Evolutionary conservation across 2,329 filamentous ascomycete species (phyloP).

Genomic region (Phoma herbarum): DNA sequence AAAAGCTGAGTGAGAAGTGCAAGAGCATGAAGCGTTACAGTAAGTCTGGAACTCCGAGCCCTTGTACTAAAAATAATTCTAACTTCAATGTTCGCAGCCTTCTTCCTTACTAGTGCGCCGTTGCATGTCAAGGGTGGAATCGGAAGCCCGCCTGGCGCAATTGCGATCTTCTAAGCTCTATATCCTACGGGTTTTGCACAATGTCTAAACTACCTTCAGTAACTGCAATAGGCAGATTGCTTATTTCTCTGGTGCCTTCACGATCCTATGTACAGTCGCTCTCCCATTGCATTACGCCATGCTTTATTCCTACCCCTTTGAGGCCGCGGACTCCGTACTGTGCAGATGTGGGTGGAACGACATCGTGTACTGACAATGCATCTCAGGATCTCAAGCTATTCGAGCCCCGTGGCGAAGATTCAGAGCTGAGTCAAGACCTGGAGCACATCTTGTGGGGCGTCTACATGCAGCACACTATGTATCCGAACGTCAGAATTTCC

Average conservation of each 20-base stretch:
- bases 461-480: too few species aligned
- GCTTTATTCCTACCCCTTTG: not conserved
- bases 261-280: not conserved
- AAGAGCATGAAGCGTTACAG: constrained; percentile 63
- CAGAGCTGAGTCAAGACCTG: too few species aligned
- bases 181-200: not conserved
- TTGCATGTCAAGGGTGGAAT: constrained; percentile 63
- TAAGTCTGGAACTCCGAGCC: not conserved
- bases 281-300: not conserved
- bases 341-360: not conserved
- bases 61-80: not conserved
- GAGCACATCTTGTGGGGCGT: too few species aligned
- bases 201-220: not conserved
- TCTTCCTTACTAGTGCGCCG: constrained; percentile 68
- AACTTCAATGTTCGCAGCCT: constrained; percentile 43
- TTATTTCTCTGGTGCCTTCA: not conserved
- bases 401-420: too few species aligned
- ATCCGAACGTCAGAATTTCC: too few species aligned
- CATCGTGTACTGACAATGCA: not conserved
- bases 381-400: not conserved
- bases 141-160: constrained; percentile 48
- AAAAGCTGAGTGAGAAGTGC: constrained; percentile 62
- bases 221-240: not conserved
- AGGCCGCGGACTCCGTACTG: not conserved
- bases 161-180: constrained; percentile 42